A percentile compares a stretch with the other conserved stretches of the same genome.
These are phyloP conservation scores for Fusarium miscanthi DNA, from an alignment of 2,329 filamentous ascomycete genomes.

Conservation along the genomic window DNA sequence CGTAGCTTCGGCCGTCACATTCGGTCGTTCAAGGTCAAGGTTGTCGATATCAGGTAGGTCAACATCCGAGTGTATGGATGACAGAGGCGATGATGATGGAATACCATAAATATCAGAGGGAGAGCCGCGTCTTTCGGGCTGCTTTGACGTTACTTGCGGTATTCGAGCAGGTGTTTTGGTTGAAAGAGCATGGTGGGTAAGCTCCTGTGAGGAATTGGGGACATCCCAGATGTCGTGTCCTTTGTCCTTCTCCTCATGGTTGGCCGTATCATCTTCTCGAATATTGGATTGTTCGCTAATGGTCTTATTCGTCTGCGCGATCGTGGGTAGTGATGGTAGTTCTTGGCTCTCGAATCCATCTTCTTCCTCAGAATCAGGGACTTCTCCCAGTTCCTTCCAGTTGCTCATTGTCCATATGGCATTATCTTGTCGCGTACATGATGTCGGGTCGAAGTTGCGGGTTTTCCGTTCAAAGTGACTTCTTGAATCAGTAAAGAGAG, in stretches of 20 bases:
- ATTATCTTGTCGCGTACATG: slow-evolving; percentile 43
- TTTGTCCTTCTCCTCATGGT: slow-evolving; percentile 14
- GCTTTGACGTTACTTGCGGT: slow-evolving; percentile 6
- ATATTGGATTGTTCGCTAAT: background rate
- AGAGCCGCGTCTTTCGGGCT: background rate
- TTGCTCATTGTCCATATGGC: slow-evolving; percentile 54
- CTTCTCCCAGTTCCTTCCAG: slow-evolving; percentile 63
- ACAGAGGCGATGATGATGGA: slow-evolving; percentile 50
- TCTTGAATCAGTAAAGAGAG: background rate
- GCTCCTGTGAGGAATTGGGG: slow-evolving; percentile 50
- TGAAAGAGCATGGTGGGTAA: background rate
- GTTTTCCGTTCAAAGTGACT: background rate
- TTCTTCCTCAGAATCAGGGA: slow-evolving; percentile 64
- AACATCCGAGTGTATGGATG: slow-evolving; percentile 47
- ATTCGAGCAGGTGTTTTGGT: slow-evolving; percentile 9
- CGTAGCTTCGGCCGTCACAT: background rate
- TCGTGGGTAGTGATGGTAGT: slow-evolving; percentile 13
- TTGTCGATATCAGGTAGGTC: slow-evolving; percentile 39
- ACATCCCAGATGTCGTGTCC: slow-evolving; percentile 52
- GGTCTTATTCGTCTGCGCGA: slow-evolving; percentile 5
- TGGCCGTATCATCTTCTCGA: background rate
- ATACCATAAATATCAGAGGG: slow-evolving; percentile 10
- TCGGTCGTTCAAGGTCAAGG: slow-evolving; percentile 16
- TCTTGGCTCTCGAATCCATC: slow-evolving; percentile 55
- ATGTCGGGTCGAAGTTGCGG: background rate